A percentile compares a stretch with the other conserved stretches of the same genome.
phyloP scores from a whole-genome alignment of 768 basidiomycete species.

The Lactarius trivialis region DNA sequence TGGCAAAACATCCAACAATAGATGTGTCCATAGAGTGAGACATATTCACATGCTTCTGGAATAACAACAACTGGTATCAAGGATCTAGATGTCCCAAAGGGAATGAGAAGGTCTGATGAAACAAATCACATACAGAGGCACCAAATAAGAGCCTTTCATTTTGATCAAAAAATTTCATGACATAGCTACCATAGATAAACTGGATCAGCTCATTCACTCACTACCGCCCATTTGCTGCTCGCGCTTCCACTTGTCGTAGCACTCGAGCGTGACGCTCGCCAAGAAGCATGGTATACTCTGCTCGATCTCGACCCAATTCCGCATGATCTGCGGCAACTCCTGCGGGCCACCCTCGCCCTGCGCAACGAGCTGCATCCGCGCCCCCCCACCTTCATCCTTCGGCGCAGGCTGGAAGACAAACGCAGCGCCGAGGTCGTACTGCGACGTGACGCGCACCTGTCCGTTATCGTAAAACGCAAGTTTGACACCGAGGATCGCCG shows the following conservation, averaged over 20 bases:
- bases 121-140: neutral
- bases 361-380: conserved; percentile 65
- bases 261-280: conserved; percentile 82
- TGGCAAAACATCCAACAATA: too few relatives aligned
- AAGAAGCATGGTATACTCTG: conserved; percentile 86
- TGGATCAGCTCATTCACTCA: neutral
- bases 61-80: too few relatives aligned
- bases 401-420: conserved; percentile 74
- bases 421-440: conserved; percentile 80
- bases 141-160: neutral
- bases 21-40: too few relatives aligned
- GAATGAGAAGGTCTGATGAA: too few relatives aligned
- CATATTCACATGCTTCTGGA: too few relatives aligned
- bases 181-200: neutral
- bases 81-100: too few relatives aligned
- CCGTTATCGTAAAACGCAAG: conserved; percentile 89
- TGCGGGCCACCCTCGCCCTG: conserved; percentile 70
- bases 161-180: neutral
- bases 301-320: conserved; percentile 81
- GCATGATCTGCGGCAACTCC: conserved; percentile 67
- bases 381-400: conserved; percentile 30
- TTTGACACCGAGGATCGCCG: conserved; percentile 84
- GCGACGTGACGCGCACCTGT: conserved; percentile 82
- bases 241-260: conserved; percentile 69
- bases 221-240: conserved; percentile 18